Percentiles rank a stretch among this genome's conserved stretches.
These are phyloP conservation scores for Colletotrichum agaves DNA, from an alignment of 2,329 filamentous ascomycete genomes.

Conservation along the genomic window DNA sequence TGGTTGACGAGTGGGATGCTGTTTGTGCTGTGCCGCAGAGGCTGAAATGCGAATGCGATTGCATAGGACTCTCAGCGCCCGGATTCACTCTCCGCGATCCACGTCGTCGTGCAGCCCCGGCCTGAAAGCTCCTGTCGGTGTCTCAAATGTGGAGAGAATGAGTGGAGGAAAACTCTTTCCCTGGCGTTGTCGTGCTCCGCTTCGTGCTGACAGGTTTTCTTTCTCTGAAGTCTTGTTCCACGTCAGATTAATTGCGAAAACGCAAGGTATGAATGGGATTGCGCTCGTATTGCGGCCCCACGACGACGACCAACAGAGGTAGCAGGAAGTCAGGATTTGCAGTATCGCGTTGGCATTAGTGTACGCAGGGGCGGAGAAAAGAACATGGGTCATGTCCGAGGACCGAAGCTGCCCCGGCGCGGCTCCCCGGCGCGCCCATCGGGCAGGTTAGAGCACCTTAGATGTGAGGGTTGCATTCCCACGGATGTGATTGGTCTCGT, in stretches of 20 bases:
- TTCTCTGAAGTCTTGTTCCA: slow-evolving; percentile 15
- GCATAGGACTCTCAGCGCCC: neutral
- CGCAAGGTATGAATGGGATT: neutral
- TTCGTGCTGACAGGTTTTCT: neutral
- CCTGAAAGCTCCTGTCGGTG: neutral
- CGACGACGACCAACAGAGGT: neutral
- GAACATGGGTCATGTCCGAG: too few relatives aligned
- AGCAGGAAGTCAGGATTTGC: neutral
- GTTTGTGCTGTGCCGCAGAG: slow-evolving; percentile 4
- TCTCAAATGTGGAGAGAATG: neutral
- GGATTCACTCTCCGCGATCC: neutral
- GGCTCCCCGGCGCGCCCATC: too few relatives aligned
- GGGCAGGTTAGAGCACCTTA: neutral
- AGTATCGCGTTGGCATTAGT: neutral
- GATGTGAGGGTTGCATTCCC: slow-evolving; percentile 21
- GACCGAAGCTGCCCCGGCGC: too few relatives aligned
- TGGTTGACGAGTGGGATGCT: neutral
- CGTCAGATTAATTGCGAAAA: slow-evolving; percentile 23
- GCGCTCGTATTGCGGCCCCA: slow-evolving; percentile 9
- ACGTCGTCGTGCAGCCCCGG: neutral
- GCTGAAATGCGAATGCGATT: neutral
- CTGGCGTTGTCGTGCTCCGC: neutral
- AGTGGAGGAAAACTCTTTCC: neutral
- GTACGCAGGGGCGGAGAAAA: too few relatives aligned
- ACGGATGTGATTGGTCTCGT: slow-evolving; percentile 9